Base-by-base conservation (phyloP, 2,329 filamentous ascomycete species). In the Colletotrichum acutatum region DNA sequence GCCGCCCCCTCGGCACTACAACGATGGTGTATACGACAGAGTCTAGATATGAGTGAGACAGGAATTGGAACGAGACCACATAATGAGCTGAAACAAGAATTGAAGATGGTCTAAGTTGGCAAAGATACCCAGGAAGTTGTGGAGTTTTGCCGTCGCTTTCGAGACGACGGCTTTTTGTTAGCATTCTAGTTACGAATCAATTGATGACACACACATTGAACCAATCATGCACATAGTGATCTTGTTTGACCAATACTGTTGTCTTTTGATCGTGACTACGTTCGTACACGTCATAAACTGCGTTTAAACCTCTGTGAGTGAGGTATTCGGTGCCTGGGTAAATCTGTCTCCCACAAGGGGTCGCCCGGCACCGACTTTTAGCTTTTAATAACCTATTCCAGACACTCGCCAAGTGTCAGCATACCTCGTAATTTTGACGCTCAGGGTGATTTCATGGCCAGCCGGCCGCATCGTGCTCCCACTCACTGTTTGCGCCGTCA, bases 1-100 rank as follows among this genome's bases (percentile, higher is more conserved):
- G 12, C 64, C 71, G 28, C 76, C 76, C 5, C 74, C 66, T 32
- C 81, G 84, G 62, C 79, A 76, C 11, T 84, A 85, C 65, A 78
- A 78, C 4, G 83, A 85, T 62, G 83, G 83, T 28, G 77, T 83
- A 16, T 84, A 84, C 60, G 71, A 73, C 34, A 66, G 71, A 42
- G 71, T 73, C 4, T 73, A 61, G 57, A 12, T 8, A 49, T 62
- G 6, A 81, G 61, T 74, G 12, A 30, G 30, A 30, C 37, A 61
- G 30, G 8, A 32, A 52, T 37, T 61, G 54, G 62, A 58, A 34
- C 37, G 63, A 65, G 61, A 58, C 67, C 71, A 66, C 62, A 74
- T 62, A 77, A 76, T 24, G 46, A 32, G 77, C 24, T 12, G 34
- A 58, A 7, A 14, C 5, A 42, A 61, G 42, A 26, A 30, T 60